phyloP scores from a whole-genome alignment of 1,284 basidiomycete species.

The Austroboletus rostrupii region DNA sequence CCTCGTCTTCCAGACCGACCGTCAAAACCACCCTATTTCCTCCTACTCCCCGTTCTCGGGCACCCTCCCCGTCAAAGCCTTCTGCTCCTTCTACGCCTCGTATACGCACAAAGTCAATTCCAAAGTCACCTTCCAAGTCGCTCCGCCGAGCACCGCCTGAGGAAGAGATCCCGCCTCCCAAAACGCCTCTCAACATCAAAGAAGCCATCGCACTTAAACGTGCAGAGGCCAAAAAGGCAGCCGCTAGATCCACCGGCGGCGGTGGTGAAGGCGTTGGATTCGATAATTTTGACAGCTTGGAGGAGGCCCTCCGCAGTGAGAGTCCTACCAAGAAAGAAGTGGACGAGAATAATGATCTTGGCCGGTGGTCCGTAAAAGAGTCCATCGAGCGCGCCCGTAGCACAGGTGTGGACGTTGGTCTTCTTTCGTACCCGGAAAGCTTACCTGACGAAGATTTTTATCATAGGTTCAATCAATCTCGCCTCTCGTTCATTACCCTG shows the following conservation, averaged over 20 bases:
- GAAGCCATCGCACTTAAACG: constrained; percentile 72
- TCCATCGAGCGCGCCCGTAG: constrained; percentile 71
- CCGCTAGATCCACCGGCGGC: constrained; percentile 25
- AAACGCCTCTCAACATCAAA: constrained; percentile 51
- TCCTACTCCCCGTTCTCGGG: constrained; percentile 29
- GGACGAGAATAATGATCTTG: constrained; percentile 55
- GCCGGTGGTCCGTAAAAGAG: constrained; percentile 66
- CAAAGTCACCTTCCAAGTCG: constrained; percentile 36
- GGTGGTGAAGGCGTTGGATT: constrained; percentile 16
- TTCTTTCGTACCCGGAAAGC: constrained; percentile 36
- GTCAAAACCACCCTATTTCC: constrained; percentile 25
- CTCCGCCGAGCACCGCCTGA: constrained; percentile 27
- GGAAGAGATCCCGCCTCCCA: constrained; percentile 29
- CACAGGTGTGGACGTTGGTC: constrained; percentile 52
- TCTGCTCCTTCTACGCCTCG: constrained; percentile 25
- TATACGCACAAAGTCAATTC: constrained; percentile 34
- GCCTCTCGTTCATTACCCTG: constrained; percentile 65
- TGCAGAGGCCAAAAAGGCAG: constrained; percentile 66
- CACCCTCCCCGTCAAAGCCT: constrained; percentile 36
- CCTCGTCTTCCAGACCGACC: constrained; percentile 37
- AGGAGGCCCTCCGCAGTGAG: constrained; percentile 43
- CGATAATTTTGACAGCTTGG: constrained; percentile 32
- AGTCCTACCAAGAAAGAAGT: constrained; percentile 30
- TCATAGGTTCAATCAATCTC: constrained; percentile 66
- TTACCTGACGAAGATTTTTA: constrained; percentile 38